Percentiles rank a stretch among this genome's conserved stretches.
Evolutionary conservation across 176 grass and related monocot genomes (phyloP).

Genomic region (Carex cristatella): DNA sequence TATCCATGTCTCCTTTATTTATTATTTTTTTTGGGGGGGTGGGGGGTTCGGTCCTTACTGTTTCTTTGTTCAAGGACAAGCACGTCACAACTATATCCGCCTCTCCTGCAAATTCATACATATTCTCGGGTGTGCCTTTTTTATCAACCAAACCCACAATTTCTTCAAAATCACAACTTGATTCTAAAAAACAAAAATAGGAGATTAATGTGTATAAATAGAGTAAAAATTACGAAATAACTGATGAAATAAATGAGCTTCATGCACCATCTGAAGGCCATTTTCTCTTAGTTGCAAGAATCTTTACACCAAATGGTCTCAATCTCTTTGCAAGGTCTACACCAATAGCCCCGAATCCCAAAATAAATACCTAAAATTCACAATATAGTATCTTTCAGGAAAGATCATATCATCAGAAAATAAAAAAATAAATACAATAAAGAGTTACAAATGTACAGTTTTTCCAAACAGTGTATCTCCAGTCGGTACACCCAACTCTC

Average conservation of each 20-base stretch:
- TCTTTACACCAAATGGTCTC: constrained; percentile 80
- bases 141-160: constrained; percentile 60
- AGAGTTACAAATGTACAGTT: constrained; percentile 49
- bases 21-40: neutral
- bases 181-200: constrained; percentile 24
- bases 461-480: constrained; percentile 90
- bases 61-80: constrained; percentile 66
- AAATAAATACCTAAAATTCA: constrained; percentile 60
- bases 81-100: constrained; percentile 78
- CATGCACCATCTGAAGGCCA: constrained; percentile 62
- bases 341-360: constrained; percentile 92
- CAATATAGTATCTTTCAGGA: constrained; percentile 17
- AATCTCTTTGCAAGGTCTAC: constrained; percentile 73
- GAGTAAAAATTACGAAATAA: neutral
- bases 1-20: neutral
- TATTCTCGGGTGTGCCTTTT: constrained; percentile 60
- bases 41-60: constrained; percentile 28
- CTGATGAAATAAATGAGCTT: constrained; percentile 7
- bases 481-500: constrained; percentile 57
- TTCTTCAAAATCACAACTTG: constrained; percentile 31
- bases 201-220: neutral
- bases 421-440: constrained; percentile 14
- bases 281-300: constrained; percentile 83
- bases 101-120: constrained; percentile 67
- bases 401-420: neutral